Evolutionary conservation across 2,329 filamentous ascomycete genomes (phyloP).

Genomic region (Alternaria panax): DNA sequence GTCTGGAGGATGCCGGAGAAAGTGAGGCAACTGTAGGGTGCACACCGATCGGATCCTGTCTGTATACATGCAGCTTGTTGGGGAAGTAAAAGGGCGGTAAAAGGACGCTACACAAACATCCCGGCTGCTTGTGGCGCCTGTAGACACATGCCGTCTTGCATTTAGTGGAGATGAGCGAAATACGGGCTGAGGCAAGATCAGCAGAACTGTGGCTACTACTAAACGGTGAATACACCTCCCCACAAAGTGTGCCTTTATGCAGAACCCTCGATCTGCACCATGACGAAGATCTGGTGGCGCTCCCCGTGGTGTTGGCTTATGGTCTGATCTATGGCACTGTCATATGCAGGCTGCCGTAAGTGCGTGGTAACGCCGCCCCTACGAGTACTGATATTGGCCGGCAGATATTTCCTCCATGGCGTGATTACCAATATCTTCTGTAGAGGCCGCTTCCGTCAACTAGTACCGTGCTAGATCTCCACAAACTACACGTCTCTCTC

Average conservation of each 20-base stretch:
- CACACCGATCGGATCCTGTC: conserved; percentile 3
- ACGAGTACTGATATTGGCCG: neutral
- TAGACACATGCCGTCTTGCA: neutral
- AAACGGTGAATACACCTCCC: neutral
- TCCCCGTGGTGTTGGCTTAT: neutral
- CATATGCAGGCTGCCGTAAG: neutral
- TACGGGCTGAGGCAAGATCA: neutral
- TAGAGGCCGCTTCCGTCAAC: neutral
- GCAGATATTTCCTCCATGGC: neutral
- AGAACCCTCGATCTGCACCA: neutral
- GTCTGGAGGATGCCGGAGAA: neutral
- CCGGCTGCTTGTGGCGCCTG: conserved; percentile 1
- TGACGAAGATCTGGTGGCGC: neutral
- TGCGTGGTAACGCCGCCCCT: neutral
- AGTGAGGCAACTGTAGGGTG: conserved; percentile 1
- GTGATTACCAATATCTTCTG: neutral
- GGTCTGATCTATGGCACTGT: conserved; percentile 1
- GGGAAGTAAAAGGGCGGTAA: neutral
- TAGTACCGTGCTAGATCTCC: conserved; percentile 6
- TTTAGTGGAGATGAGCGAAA: neutral
- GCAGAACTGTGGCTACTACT: neutral
- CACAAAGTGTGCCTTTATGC: conserved; percentile 3
- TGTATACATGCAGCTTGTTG: neutral
- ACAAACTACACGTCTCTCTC: neutral
- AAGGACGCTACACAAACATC: neutral